Percentiles rank a stretch among this genome's conserved stretches.
Conservation (phyloP, 2,329 filamentous ascomycete species). For the Xylaria sp. region DNA sequence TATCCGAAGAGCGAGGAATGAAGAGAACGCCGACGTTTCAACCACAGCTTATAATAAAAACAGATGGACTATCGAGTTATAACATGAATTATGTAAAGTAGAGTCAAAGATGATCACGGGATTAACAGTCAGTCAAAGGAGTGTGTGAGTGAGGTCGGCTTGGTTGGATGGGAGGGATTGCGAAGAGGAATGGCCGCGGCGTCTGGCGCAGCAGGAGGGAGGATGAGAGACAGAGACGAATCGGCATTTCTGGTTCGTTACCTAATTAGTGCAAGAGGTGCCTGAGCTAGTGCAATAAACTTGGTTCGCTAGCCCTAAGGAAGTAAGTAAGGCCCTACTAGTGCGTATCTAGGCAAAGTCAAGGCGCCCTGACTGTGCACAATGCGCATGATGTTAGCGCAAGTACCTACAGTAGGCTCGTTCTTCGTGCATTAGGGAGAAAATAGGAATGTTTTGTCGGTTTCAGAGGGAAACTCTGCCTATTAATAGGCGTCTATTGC, state of each 20-base stretch:
- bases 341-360: not conserved
- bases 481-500: no score
- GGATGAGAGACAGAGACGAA: not conserved
- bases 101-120: not conserved
- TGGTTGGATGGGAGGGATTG: not conserved
- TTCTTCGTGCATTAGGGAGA: no score
- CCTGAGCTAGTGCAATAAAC: not conserved
- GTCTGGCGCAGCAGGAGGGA: not conserved
- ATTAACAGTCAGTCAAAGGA: slow-evolving; percentile 4
- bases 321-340: not conserved
- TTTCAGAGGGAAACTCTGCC: no score
- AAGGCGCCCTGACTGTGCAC: no score
- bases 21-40: not conserved
- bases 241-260: not conserved
- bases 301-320: not conserved
- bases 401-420: no score
- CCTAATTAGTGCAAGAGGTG: not conserved
- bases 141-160: not conserved
- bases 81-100: slow-evolving; percentile 8
- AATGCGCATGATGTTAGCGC: no score
- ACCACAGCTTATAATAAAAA: slow-evolving; percentile 3
- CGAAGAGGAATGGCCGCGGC: not conserved
- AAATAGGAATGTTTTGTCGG: no score
- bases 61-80: slow-evolving; percentile 7
- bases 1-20: slow-evolving; percentile 6